Evolutionary conservation across 1,284 basidiomycete genomes (phyloP).

Genomic region (Ceratobasidium sp.): DNA sequence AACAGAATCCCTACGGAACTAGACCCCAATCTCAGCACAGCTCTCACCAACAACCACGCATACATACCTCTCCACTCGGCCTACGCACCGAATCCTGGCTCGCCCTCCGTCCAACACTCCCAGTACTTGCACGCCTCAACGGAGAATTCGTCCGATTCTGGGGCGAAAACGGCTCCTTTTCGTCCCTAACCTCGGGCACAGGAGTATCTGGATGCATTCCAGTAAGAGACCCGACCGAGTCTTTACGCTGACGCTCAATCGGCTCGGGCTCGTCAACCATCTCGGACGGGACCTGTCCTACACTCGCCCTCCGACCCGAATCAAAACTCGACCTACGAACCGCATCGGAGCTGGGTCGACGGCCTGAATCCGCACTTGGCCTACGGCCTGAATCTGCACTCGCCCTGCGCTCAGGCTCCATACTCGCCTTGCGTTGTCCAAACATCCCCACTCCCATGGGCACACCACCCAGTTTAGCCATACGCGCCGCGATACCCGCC

Average conservation of each 20-base stretch:
- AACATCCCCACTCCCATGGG: conserved; percentile 72
- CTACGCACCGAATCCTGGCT: background rate
- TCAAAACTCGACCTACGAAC: background rate
- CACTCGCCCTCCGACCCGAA: background rate
- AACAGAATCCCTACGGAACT: conserved; percentile 11
- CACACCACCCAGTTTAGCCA: conserved; percentile 87
- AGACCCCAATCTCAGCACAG: background rate
- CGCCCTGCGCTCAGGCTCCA: background rate
- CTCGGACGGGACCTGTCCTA: conserved; percentile 7
- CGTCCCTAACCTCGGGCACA: background rate
- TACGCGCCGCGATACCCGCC: conserved; percentile 82
- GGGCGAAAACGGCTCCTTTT: conserved; percentile 1
- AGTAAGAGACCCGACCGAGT: background rate
- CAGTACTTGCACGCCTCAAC: background rate
- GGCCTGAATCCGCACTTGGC: background rate
- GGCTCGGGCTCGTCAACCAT: background rate
- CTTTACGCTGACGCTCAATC: conserved; percentile 9
- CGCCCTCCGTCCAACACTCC: conserved; percentile 7
- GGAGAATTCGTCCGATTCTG: background rate
- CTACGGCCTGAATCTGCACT: background rate
- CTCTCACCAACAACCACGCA: background rate
- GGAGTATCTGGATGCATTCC: background rate
- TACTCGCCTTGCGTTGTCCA: conserved; percentile 45
- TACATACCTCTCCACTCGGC: conserved; percentile 23
- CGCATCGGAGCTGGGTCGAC: background rate